Base-by-base conservation (phyloP, 371 early-diverging fungal species). In the Mucor piriformis region DNA sequence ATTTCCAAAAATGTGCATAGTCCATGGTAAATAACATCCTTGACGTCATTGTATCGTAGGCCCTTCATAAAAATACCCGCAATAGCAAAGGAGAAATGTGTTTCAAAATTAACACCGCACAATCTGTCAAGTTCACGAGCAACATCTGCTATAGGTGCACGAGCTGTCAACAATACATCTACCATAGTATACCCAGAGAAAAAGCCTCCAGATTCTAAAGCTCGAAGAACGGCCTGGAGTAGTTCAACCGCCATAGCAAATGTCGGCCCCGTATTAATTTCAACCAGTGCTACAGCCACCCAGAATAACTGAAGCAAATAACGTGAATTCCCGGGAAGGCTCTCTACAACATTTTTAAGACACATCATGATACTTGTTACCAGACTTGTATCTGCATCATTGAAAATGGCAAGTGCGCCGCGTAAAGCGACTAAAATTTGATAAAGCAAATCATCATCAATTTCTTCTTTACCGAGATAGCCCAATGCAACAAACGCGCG, bases 401-500 rank as follows among this genome's bases (percentile, higher is more conserved):
- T 89, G 65, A 91, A 92, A 42, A 87, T 77, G 25, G 83, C 84
- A 29, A 96, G 77, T 0, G 93, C 90, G 1, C 90, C 89, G 11
- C 91, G 84, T 44, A 96, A 76, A 0, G 92, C 89, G 0, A 88
- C 89, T 33, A 95, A 71, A 18, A 93, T 92, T 71, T 94, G 94
- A 66, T 92, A 93, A n/a, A 95, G 62, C 50, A 93, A 67, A 50
- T 90, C 91, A 57, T 94, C 92, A 46, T 93, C 92, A 6, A 91
- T 86, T 47, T 91, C 92, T 57, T 90, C 87, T 12, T 89, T 82
- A 0, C 92, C 90, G 35, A 96, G 77, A 52, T 88, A 89, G 1
- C 96, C 97, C 29, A 96, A 79, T 6, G 88, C 85, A 23, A 95
- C 88, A 73, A 95, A 95, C 0, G 95, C 91, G 11, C 97, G 84